Percentiles rank a stretch among this genome's conserved stretches.
Conservation (phyloP, 2,329 filamentous ascomycete genomes). For the Alternaria sp. region DNA sequence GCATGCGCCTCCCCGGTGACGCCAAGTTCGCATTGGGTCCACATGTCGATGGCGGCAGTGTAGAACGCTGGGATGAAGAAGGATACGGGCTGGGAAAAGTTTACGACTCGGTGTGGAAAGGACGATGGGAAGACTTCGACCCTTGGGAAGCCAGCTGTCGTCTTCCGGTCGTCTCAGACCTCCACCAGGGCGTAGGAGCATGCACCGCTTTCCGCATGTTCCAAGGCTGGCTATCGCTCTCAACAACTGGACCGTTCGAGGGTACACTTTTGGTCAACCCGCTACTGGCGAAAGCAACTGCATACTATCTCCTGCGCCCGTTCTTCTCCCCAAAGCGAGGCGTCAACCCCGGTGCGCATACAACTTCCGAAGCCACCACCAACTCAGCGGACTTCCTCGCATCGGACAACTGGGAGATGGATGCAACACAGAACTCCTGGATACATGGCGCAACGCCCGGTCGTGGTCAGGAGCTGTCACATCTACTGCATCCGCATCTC, state of each 20-base stretch:
- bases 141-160: constrained; percentile 80
- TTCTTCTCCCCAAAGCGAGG: constrained; percentile 72
- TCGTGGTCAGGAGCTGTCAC: constrained; percentile 72
- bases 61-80: constrained; percentile 64
- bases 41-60: constrained; percentile 62
- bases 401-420: constrained; percentile 68
- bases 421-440: constrained; percentile 62
- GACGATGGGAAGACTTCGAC: constrained; percentile 82
- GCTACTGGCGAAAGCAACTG: constrained; percentile 75
- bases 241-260: constrained; percentile 73
- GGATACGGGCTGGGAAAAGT: constrained; percentile 70
- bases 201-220: constrained; percentile 88
- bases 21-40: constrained; percentile 65
- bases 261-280: constrained; percentile 87
- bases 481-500: constrained; percentile 73
- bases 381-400: constrained; percentile 57
- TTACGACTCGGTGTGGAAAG: constrained; percentile 76
- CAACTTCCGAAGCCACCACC: constrained; percentile 40
- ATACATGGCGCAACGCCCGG: constrained; percentile 76
- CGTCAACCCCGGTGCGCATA: constrained; percentile 46
- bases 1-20: constrained; percentile 64
- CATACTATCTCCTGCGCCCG: constrained; percentile 81
- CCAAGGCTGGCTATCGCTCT: constrained; percentile 89
- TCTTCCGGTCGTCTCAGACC: constrained; percentile 72
- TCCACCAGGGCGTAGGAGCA: constrained; percentile 82